Evolutionary conservation across 2,329 filamentous ascomycete species (phyloP), one percentile per base, ranked within the genome.

Genomic region (Exophiala alcalophila): DNA sequence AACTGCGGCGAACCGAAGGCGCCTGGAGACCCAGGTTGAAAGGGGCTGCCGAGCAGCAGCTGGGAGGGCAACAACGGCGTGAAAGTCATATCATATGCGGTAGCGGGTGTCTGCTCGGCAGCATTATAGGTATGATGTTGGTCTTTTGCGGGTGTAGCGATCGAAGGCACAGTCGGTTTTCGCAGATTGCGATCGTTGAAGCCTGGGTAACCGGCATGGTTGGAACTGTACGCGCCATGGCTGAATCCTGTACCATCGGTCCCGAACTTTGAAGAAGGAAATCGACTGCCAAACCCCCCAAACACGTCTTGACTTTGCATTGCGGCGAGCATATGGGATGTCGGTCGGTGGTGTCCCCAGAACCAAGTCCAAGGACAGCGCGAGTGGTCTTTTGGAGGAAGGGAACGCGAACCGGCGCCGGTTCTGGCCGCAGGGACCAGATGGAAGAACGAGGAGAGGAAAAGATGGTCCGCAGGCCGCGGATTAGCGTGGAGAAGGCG

Each of bases 71-170:
- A 80, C 54, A 98, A 77, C 53, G 92, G 91, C 8, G 92, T 96
- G 68, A 96, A 97, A 69, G 97, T 92, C 91, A 97, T 96, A 62
- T 97, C 92, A 62, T 89, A 94, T 29, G 79, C 88, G 38, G 88
- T 91, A 29, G 86, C 89, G 11, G 92, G 90, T 16, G 86, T 91
- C 55, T 84, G 76, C 53, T 94, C 89, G 58, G 76, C 78, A 47
- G 69, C 72, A 63, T 75, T 80, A 59, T 77, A 75, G 50, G 73
- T 69, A 40, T 69, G 68, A 40, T 69, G 67, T 37, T 67, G 65
- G 19, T 67, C 65, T 65, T 84, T 76, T 51, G 80, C 72, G 61
- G 84, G 82, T 15, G 92, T 96, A 67, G 96, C 96, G 71, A 97
- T 94, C 52, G 84, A 82, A 52, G 91, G 88, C 60, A 97, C 86